These are phyloP conservation scores for Phallus indusiatus DNA, from an alignment of 768 basidiomycete species.

Conservation along the genomic window DNA sequence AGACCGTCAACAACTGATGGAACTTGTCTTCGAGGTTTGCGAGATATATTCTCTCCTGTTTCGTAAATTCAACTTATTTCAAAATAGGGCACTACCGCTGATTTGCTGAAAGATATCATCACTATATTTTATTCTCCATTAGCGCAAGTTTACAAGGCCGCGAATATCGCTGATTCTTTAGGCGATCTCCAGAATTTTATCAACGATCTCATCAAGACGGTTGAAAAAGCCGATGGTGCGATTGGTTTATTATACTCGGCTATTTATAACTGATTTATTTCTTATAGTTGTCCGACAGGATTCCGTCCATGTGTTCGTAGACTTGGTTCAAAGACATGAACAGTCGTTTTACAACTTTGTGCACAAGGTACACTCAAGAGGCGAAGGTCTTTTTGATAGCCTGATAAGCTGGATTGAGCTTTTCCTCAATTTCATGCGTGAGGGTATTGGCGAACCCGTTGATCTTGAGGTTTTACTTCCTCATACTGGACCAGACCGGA, in stretches of 20 bases:
- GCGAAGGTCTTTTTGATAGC: slow-evolving; percentile 84
- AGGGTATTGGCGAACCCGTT: slow-evolving; percentile 66
- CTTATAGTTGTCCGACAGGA: slow-evolving; percentile 69
- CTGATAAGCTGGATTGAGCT: slow-evolving; percentile 97
- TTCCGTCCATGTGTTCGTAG: slow-evolving; percentile 89
- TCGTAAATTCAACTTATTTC: background rate
- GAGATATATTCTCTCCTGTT: background rate
- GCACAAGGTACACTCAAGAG: slow-evolving; percentile 97
- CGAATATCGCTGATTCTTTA: slow-evolving; percentile 91
- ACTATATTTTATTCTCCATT: slow-evolving; percentile 97
- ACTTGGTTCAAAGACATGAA: slow-evolving; percentile 89
- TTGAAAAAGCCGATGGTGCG: slow-evolving; percentile 83
- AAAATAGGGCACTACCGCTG: slow-evolving; percentile 81
- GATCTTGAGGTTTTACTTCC: slow-evolving; percentile 89
- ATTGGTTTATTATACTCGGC: slow-evolving; percentile 9
- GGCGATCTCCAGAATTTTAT: slow-evolving; percentile 89
- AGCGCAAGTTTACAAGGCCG: slow-evolving; percentile 95
- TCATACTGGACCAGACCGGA: slow-evolving; percentile 68
- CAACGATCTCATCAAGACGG: slow-evolving; percentile 89
- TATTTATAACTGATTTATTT: background rate
- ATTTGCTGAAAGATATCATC: slow-evolving; percentile 94
- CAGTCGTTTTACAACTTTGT: slow-evolving; percentile 95
- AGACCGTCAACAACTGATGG: slow-evolving; percentile 88
- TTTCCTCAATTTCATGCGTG: slow-evolving; percentile 83
- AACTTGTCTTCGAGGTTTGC: slow-evolving; percentile 83